phyloP scores from a whole-genome alignment of 2,329 filamentous ascomycete genomes.

The Trichoderma sp. region DNA sequence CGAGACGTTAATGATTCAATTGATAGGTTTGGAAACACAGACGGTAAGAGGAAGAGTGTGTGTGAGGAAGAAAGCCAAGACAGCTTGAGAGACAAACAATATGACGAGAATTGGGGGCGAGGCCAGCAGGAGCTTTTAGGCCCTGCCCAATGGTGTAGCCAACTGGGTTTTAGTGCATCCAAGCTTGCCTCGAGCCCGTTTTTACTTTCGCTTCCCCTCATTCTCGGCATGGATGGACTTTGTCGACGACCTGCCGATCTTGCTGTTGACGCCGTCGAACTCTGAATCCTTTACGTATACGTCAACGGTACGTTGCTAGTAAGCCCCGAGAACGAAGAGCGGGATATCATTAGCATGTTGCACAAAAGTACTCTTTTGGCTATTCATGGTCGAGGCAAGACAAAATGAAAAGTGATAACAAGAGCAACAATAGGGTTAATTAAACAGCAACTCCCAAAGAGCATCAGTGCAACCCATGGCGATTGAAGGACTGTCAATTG shows the following conservation, averaged over 20 bases:
- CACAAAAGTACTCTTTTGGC: background rate
- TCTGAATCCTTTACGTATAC: background rate
- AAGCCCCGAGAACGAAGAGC: background rate
- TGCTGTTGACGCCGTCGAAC: conserved; percentile 9
- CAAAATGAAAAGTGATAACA: background rate
- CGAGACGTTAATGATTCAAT: background rate
- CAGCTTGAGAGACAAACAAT: background rate
- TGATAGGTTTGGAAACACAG: background rate
- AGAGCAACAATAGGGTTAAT: background rate
- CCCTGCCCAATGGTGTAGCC: conserved; percentile 6
- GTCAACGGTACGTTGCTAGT: background rate
- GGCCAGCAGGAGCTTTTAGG: background rate
- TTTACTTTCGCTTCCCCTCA: conserved; percentile 15
- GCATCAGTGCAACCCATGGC: background rate
- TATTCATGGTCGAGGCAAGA: background rate
- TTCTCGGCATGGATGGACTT: conserved; percentile 1
- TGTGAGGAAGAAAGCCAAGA: background rate
- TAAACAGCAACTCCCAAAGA: background rate
- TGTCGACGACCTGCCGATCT: background rate
- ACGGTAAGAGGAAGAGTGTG: background rate
- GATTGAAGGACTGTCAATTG: background rate
- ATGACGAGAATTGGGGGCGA: background rate
- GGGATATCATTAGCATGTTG: background rate
- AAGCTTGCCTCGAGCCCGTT: background rate
- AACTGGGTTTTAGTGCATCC: background rate